Evolutionary conservation across 2,329 filamentous ascomycete genomes (phyloP), one percentile per base, ranked within the genome.

Genomic region (Botrytis galanthina): DNA sequence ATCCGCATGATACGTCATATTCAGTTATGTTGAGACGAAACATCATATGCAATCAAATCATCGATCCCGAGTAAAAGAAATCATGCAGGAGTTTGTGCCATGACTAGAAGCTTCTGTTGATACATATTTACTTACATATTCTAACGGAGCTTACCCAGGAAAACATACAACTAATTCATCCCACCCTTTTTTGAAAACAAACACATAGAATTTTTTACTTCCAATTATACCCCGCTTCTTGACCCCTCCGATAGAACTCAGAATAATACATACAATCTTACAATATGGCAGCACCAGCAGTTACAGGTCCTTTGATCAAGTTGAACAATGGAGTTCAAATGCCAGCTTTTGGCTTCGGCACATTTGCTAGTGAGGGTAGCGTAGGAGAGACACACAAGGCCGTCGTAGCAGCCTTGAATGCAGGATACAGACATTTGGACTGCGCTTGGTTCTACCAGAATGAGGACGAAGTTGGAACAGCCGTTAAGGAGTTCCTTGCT

Each of bases 391-490:
- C 83, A 59, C 83, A 87, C 75, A 78, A 82, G 64, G 81, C 82
- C 8, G 83, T 86, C 26, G 87, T 91, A 74, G 85, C 83, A 72
- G 92, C 92, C 48, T 89, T 94, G 76, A 86, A 87, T 70, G 82
- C 89, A 22, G 92, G 91, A 37, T 94, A 91, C 81, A 84, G 83
- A 78, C 86, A 89, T 76, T 86, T 94, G 78, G 92, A 94, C 83
- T 88, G 89, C 77, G 91, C 92, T 4, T 93, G 91, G 85, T 92
- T 90, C 83, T 94, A 94, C 83, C 89, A 86, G 78, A 94, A 97
- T 81, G 94, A 97, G 83, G 87, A 91, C 62, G 93, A 95, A 82
- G 93, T 97, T n/a, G 94, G 94, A 75, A 84, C 90, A 80, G 93
- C 92, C 14, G 87, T 97, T 69, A 88, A 89, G 81, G 90, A 92